Evolutionary conservation across 768 basidiomycete genomes (phyloP).

Genomic region (Leucogyrophana mollusca): DNA sequence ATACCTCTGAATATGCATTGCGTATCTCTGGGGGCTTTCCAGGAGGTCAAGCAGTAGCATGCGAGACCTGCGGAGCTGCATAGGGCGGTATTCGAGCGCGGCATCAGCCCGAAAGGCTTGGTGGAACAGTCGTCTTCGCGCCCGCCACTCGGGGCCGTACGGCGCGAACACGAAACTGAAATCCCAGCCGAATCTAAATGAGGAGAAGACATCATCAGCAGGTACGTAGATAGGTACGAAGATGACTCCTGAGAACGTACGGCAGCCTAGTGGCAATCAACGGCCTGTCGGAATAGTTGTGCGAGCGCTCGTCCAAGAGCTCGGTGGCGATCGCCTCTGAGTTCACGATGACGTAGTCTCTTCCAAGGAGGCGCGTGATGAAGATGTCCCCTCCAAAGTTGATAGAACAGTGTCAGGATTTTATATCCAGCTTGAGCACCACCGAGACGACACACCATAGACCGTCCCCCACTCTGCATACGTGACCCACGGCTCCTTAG

Average conservation of each 20-base stretch:
- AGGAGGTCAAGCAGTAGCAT: not conserved
- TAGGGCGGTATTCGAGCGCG: not conserved
- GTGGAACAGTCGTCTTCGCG: not conserved
- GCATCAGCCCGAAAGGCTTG: not conserved
- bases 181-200: too few species aligned
- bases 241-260: constrained; percentile 4
- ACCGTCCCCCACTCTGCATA: constrained; percentile 15
- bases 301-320: constrained; percentile 23
- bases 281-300: constrained; percentile 27
- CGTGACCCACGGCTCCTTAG: constrained; percentile 14
- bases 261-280: constrained; percentile 11
- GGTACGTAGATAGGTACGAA: too few species aligned
- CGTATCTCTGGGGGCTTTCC: constrained; percentile 23
- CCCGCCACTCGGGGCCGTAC: too few species aligned
- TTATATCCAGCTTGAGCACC: too few species aligned
- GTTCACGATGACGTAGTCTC: constrained; percentile 24
- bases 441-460: constrained; percentile 12
- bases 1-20: constrained; percentile 26
- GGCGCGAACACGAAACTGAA: too few species aligned
- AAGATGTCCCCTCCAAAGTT: constrained; percentile 15
- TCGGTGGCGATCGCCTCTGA: constrained; percentile 24
- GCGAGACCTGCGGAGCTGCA: not conserved
- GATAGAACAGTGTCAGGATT: not conserved
- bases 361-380: constrained; percentile 17
- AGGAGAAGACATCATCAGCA: too few species aligned